phyloP scores from a whole-genome alignment of 208 protist species.

The Acanthamoeba castellanii region DNA sequence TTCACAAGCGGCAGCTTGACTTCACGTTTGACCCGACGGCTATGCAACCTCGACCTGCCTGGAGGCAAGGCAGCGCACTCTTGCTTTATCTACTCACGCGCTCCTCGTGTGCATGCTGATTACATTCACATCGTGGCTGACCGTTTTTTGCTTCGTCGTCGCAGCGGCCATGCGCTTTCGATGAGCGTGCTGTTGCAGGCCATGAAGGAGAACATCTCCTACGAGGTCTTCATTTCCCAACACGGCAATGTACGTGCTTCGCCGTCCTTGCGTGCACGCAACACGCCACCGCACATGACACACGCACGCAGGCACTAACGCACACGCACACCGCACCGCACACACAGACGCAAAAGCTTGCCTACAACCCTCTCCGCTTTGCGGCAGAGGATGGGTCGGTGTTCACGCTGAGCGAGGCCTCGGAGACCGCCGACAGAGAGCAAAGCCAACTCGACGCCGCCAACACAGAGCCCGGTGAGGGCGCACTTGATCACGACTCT shows the following conservation, averaged over 20 bases:
- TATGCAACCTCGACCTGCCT: not conserved
- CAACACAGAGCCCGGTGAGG: no score
- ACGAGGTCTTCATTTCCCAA: not conserved
- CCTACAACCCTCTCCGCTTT: not conserved
- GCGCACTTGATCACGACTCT: not conserved
- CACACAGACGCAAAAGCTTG: not conserved
- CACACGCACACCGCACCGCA: no score
- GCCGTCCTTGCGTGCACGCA: no score
- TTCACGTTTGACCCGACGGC: not conserved
- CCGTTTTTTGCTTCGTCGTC: not conserved
- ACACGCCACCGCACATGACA: no score
- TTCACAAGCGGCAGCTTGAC: not conserved
- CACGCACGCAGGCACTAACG: no score
- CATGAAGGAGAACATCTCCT: constrained; percentile 13
- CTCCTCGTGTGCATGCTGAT: not conserved
- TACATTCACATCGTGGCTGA: not conserved
- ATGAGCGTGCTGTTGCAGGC: constrained; percentile 33
- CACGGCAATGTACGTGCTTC: not conserved
- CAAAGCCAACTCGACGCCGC: not conserved
- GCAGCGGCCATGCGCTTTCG: not conserved
- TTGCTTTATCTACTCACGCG: not conserved
- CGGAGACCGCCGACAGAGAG: not conserved
- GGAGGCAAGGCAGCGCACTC: constrained; percentile 7
- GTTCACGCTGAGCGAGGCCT: constrained; percentile 9
- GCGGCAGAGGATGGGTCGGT: not conserved